Evolutionary conservation across 257 asterid genomes (phyloP).

Genomic region (Hygrophila difformis): DNA sequence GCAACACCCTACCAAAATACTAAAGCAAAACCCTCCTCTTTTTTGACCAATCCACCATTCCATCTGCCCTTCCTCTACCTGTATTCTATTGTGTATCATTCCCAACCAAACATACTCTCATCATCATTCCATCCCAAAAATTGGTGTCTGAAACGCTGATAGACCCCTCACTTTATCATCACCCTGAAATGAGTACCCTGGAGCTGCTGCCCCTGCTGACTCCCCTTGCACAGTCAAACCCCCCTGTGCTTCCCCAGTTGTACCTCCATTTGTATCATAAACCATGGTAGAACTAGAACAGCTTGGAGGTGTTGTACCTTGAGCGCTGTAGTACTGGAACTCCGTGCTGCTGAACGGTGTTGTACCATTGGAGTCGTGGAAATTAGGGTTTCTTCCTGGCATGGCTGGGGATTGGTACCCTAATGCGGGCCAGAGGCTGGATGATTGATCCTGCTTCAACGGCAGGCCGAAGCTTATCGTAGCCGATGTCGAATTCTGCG

Average conservation of each 20-base stretch:
- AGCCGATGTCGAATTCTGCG: constrained; percentile 19
- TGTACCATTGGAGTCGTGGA: constrained; percentile 17
- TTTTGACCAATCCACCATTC: constrained; percentile 60
- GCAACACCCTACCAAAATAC: constrained; percentile 1
- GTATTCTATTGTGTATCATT: too few relatives aligned
- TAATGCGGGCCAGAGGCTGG: constrained; percentile 47
- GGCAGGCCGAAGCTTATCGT: constrained; percentile 33
- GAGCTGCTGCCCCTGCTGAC: neutral
- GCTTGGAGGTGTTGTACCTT: constrained; percentile 11
- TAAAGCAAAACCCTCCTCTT: constrained; percentile 23
- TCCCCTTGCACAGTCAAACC: too few relatives aligned
- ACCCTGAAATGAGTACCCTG: constrained; percentile 18
- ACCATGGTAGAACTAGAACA: neutral
- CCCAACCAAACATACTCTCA: constrained; percentile 9
- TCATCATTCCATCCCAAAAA: constrained; percentile 42
- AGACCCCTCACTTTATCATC: constrained; percentile 21
- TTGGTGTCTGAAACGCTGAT: constrained; percentile 35
- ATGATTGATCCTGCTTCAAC: constrained; percentile 30
- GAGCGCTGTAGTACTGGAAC: constrained; percentile 17
- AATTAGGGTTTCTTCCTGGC: constrained; percentile 15
- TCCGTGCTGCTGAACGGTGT: constrained; percentile 28
- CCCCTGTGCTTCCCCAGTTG: constrained; percentile 12
- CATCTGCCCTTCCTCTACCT: too few relatives aligned
- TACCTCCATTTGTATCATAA: constrained; percentile 5
- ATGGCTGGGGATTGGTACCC: constrained; percentile 31